Evolutionary conservation across 495 filamentous ascomycete species (phyloP), one percentile per base, ranked within the genome.

Genomic region (Penicillium coprophilum): DNA sequence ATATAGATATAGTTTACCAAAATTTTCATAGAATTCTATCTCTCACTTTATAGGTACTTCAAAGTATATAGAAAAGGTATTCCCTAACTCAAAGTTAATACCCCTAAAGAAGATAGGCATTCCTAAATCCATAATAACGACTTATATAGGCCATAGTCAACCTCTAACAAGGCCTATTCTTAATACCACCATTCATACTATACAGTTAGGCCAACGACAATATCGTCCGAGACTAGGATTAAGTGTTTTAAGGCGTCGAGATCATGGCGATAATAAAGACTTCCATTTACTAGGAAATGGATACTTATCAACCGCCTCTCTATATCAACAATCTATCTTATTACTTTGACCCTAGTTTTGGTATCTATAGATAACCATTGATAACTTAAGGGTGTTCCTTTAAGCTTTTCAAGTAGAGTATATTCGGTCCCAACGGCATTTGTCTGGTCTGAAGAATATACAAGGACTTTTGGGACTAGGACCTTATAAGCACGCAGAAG

Each of bases 61-160:
- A 36, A 69, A 69, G 53, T 19, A 57, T 38, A 54, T 6, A 24
- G 27, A 45, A 56, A 60, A 67, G 39, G 27, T 58, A 30, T 24
- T 55, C 66, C 64, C 66, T 67, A 40, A 15, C 19, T 51, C 27
- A 17, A 28, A 24, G 27, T 57, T 19, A 57, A 51, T 57, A 57
- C 34, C 9, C 13, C 28, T 28, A 27, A 46, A 17, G 31, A 54
- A 46, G 36, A n/a, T n/a, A 4, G 36, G 17, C 46, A 31, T 45
- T n/a, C n/a, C n/a, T n/a, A n/a, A n/a, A n/a, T n/a, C n/a, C n/a
- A n/a, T 7, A 2, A 45, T 45, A 2, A 24, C 47, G 19, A 60
- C 51, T 46, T 36, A 74, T 65, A 73, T 56, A 65, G 73, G 28
- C 71, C 73, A 38, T 68, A 70, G 53, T 69, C 30, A 56, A 65